A percentile compares a stretch with the other conserved stretches of the same genome.
These are phyloP conservation scores for Nitzschia sp. DNA, from an alignment of 108 stramenopile species.

Conservation along the genomic window DNA sequence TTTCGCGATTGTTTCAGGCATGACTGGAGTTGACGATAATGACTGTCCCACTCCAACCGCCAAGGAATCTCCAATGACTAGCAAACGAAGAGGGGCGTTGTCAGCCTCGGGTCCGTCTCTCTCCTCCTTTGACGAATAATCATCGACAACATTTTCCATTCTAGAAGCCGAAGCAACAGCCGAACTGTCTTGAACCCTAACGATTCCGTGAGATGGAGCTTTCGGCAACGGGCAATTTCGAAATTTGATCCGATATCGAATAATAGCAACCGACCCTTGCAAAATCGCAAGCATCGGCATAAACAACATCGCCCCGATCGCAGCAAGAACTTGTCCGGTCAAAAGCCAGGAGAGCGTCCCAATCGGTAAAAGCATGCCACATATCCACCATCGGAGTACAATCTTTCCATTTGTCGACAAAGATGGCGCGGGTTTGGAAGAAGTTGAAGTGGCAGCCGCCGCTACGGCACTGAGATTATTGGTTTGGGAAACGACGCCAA, in stretches of 20 bases:
- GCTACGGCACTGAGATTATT: no score
- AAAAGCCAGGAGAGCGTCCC: conserved; percentile 6
- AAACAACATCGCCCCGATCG: not conserved
- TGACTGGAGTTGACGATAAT: conserved; percentile 35
- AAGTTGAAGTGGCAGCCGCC: no score
- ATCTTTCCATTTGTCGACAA: not conserved
- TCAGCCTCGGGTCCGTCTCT: not conserved
- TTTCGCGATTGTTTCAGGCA: conserved; percentile 58
- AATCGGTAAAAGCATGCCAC: conserved; percentile 19
- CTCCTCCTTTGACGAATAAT: not conserved
- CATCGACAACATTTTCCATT: not conserved
- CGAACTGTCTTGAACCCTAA: conserved; percentile 7
- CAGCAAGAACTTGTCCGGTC: not conserved
- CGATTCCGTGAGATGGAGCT: conserved; percentile 46
- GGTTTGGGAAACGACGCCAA: no score
- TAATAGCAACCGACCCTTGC: conserved; percentile 33
- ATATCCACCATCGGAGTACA: conserved; percentile 5
- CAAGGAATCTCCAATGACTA: conserved; percentile 67
- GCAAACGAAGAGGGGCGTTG: conserved; percentile 44
- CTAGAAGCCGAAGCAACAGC: not conserved
- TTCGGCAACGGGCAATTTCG: conserved; percentile 34
- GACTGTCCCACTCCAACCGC: conserved; percentile 55
- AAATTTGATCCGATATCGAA: conserved; percentile 24
- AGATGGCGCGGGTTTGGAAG: no score
- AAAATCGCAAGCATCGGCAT: conserved; percentile 16